Conservation (phyloP, 1,284 basidiomycete genomes). For the Ganoderma resinaceum region DNA sequence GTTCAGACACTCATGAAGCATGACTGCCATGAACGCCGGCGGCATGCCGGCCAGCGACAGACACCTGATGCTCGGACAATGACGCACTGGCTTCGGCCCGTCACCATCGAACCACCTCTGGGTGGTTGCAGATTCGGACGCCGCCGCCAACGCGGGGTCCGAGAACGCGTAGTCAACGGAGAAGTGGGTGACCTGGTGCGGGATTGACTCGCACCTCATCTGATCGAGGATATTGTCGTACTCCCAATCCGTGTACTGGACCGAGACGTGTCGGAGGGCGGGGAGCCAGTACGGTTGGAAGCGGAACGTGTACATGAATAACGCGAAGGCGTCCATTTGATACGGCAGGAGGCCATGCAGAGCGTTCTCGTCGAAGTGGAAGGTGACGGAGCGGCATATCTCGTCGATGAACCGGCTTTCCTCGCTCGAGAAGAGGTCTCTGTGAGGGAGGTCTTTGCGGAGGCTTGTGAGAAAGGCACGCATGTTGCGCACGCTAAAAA, state of each 20-base stretch:
- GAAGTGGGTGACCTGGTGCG: constrained; percentile 35
- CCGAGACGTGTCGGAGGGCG: constrained; percentile 40
- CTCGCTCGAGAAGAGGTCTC: constrained; percentile 27
- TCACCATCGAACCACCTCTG: constrained; percentile 24
- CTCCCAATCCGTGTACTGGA: constrained; percentile 44
- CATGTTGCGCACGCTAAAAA: constrained; percentile 38
- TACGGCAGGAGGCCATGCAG: too few relatives aligned
- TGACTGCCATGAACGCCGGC: constrained; percentile 35
- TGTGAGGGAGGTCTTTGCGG: constrained; percentile 20
- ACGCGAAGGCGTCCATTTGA: too few relatives aligned
- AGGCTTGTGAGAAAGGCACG: constrained; percentile 36
- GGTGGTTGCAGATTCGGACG: constrained; percentile 14
- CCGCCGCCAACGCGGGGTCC: constrained; percentile 13
- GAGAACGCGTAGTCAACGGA: constrained; percentile 39
- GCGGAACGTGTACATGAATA: constrained; percentile 36
- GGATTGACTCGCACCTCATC: too few relatives aligned
- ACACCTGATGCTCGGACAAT: constrained; percentile 29
- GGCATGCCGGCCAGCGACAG: constrained; percentile 38
- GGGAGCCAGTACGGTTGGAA: constrained; percentile 38
- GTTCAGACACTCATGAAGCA: constrained; percentile 36
- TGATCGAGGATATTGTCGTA: constrained; percentile 39
- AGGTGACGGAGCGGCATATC: constrained; percentile 39
- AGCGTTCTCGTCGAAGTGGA: constrained; percentile 40
- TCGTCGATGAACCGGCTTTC: constrained; percentile 32
- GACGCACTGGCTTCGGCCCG: constrained; percentile 18